A percentile compares a stretch with the other conserved stretches of the same genome.
Evolutionary conservation across 306 rosid genomes (phyloP).

Genomic region (Argentina anserina): DNA sequence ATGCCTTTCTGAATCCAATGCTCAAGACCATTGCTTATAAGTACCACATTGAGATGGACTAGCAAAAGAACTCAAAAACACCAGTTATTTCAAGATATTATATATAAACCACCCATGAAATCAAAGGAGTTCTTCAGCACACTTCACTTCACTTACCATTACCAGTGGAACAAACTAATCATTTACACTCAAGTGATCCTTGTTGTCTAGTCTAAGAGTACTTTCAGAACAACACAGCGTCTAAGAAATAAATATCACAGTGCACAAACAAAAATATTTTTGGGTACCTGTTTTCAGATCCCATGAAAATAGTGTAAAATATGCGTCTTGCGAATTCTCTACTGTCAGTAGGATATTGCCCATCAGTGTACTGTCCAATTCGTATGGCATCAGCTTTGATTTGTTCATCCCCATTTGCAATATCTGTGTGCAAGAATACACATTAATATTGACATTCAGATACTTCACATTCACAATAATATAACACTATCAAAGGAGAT

Average conservation of each 20-base stretch:
- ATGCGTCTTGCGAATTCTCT: slow-evolving; percentile 83
- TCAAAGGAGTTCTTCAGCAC: background rate
- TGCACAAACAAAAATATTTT: background rate
- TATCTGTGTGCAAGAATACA: slow-evolving; percentile 53
- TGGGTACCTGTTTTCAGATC: slow-evolving; percentile 81
- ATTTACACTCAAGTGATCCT: background rate
- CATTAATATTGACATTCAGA: background rate
- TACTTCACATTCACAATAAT: background rate
- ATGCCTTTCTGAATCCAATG: background rate
- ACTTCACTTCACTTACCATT: background rate
- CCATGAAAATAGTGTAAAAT: slow-evolving; percentile 90
- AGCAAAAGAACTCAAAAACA: background rate
- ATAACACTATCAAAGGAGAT: background rate
- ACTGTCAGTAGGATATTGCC: slow-evolving; percentile 81
- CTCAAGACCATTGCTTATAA: background rate
- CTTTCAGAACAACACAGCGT: background rate
- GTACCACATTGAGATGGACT: background rate
- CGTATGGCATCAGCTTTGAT: slow-evolving; percentile 88
- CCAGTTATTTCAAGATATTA: background rate
- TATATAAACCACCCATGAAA: background rate
- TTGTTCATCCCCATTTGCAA: slow-evolving; percentile 80
- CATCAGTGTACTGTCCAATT: slow-evolving; percentile 83
- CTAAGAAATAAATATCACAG: background rate
- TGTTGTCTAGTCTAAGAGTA: background rate
- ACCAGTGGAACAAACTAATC: background rate